Conservation (phyloP, 208 protist genomes). For the Vickermania spadyakhi region DNA sequence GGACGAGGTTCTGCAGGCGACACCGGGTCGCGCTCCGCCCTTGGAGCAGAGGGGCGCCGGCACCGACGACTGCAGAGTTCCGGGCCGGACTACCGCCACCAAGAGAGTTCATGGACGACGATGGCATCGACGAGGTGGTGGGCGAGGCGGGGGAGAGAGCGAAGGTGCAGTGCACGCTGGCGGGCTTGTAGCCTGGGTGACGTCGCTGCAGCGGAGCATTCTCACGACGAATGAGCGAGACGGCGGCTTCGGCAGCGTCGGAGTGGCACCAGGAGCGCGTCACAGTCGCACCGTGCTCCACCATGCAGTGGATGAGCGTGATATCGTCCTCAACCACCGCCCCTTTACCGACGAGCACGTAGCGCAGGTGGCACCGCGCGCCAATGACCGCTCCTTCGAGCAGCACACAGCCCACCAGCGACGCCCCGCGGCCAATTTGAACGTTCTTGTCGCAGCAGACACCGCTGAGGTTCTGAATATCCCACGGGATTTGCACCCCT, state of each 20-base stretch:
- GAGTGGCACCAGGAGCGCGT: neutral
- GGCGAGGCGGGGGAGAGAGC: neutral
- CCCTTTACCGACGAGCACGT: slow-evolving; percentile 42
- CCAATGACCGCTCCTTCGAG: slow-evolving; percentile 56
- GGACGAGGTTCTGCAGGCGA: neutral
- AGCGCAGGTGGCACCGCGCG: slow-evolving; percentile 29
- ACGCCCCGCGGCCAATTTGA: slow-evolving; percentile 36
- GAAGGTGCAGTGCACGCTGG: neutral
- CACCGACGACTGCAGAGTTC: too few relatives aligned
- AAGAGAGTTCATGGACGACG: neutral
- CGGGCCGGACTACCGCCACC: too few relatives aligned
- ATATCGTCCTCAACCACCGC: slow-evolving; percentile 42
- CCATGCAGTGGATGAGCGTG: slow-evolving; percentile 28
- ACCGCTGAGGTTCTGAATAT: slow-evolving; percentile 24
- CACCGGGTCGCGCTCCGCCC: neutral
- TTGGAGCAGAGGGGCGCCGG: neutral
- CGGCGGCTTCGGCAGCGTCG: neutral
- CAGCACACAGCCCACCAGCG: slow-evolving; percentile 54
- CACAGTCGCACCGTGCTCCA: slow-evolving; percentile 22
- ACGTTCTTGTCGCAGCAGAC: slow-evolving; percentile 47
- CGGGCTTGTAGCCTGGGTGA: neutral
- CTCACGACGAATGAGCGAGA: too few relatives aligned
- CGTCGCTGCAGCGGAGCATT: neutral
- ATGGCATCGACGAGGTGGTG: neutral
- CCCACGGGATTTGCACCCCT: neutral